phyloP scores from a whole-genome alignment of 352 stramenopile species.

The Thalassiosira pacifica region DNA sequence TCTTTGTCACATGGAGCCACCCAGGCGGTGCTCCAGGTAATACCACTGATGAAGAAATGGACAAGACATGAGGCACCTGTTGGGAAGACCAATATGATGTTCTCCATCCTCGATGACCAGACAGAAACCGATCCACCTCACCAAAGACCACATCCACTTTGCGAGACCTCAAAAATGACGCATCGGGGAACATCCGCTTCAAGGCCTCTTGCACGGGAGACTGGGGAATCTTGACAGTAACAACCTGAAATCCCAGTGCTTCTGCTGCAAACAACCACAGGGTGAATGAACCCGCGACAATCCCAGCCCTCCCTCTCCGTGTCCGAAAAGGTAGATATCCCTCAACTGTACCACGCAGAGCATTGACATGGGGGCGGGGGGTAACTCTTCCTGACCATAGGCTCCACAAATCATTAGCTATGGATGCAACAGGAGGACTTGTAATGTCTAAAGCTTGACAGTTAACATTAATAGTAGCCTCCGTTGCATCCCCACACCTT shows the following conservation, averaged over 20 bases:
- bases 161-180: too few relatives aligned
- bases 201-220: background rate
- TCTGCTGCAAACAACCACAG: background rate
- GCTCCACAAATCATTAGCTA: background rate
- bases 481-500: background rate
- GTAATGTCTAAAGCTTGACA: background rate
- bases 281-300: background rate
- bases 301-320: background rate
- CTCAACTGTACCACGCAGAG: background rate
- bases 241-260: background rate
- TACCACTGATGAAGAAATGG: background rate
- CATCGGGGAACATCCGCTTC: background rate
- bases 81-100: too few relatives aligned
- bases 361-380: background rate
- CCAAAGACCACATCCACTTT: too few relatives aligned
- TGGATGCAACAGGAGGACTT: background rate
- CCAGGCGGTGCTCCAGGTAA: background rate
- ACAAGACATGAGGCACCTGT: too few relatives aligned
- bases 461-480: background rate
- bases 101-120: too few relatives aligned
- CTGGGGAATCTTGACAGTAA: background rate
- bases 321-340: background rate
- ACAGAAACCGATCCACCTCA: too few relatives aligned
- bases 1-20: background rate
- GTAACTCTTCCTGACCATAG: background rate